Percentiles rank a stretch among this genome's conserved stretches.
phyloP scores from a whole-genome alignment of 164 flowering plant genomes.

The Aristolochia contorta region DNA sequence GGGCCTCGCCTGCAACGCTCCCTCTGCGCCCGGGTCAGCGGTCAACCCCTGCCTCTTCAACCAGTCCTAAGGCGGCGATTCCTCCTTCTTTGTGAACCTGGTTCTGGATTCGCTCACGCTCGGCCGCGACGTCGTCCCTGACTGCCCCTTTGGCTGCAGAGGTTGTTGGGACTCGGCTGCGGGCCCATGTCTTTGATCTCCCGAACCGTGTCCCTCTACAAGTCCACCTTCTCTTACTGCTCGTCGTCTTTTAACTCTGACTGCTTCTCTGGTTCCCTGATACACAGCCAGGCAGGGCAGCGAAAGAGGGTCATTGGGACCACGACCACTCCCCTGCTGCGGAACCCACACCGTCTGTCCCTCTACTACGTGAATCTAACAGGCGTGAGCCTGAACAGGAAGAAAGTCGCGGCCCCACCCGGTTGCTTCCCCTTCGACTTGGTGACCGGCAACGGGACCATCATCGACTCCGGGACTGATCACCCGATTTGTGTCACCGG shows the following conservation, averaged over 20 bases:
- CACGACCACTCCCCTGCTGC: conserved; percentile 71
- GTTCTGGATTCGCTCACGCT: conserved; percentile 47
- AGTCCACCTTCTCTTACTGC: conserved; percentile 80
- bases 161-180: conserved; percentile 82
- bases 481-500: conserved; percentile 63
- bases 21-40: conserved; percentile 54
- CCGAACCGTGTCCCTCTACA: conserved; percentile 57
- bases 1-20: conserved; percentile 45
- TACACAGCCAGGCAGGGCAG: conserved; percentile 66
- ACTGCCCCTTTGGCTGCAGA: conserved; percentile 57
- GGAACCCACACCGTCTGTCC: conserved; percentile 71
- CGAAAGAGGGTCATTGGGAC: conserved; percentile 36
- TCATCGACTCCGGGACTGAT: conserved; percentile 89
- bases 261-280: conserved; percentile 82
- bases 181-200: conserved; percentile 72
- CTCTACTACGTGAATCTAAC: conserved; percentile 87
- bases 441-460: conserved; percentile 76
- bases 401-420: conserved; percentile 35
- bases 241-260: conserved; percentile 72
- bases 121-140: conserved; percentile 52
- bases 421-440: conserved; percentile 49
- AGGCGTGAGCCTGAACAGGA: conserved; percentile 59
- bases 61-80: conserved; percentile 75
- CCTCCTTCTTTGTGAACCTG: conserved; percentile 55
- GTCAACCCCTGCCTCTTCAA: conserved; percentile 54